Evolutionary conservation across 2,329 filamentous ascomycete genomes (phyloP).

Genomic region (Cadophora luteo-olivacea): DNA sequence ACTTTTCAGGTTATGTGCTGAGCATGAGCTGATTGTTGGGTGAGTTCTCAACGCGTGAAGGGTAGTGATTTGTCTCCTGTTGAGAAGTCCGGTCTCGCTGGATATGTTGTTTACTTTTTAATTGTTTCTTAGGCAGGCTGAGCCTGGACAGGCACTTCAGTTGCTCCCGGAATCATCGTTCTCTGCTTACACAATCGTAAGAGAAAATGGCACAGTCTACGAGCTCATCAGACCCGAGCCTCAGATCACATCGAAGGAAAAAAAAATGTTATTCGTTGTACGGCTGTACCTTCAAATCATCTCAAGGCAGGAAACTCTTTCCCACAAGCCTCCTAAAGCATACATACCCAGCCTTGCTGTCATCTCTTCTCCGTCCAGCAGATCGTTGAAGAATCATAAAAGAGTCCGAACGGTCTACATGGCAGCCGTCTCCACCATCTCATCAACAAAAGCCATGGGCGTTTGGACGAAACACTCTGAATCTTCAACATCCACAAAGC

Average conservation of each 20-base stretch:
- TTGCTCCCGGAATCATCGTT: not conserved
- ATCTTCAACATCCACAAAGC: not conserved
- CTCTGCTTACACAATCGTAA: not conserved
- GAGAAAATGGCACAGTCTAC: not conserved
- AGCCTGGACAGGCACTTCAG: not conserved
- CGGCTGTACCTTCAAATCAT: not conserved
- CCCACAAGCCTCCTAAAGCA: not conserved
- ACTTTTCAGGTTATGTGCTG: not conserved
- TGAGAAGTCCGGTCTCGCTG: not conserved
- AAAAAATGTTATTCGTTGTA: no score
- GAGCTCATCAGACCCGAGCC: not conserved
- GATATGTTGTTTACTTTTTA: slow-evolving; percentile 8
- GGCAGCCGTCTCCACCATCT: not conserved
- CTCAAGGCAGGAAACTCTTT: not conserved
- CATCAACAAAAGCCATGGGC: not conserved
- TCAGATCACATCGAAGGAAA: not conserved
- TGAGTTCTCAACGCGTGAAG: not conserved
- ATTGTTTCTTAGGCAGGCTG: not conserved
- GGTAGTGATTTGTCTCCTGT: not conserved
- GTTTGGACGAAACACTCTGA: not conserved
- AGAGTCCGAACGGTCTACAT: not conserved
- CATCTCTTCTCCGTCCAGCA: not conserved
- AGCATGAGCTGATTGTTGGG: not conserved
- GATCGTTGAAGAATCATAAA: not conserved
- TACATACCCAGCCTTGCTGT: not conserved